Evolutionary conservation across 2,329 filamentous ascomycete species (phyloP).

Genomic region (Fusarium chuoi): DNA sequence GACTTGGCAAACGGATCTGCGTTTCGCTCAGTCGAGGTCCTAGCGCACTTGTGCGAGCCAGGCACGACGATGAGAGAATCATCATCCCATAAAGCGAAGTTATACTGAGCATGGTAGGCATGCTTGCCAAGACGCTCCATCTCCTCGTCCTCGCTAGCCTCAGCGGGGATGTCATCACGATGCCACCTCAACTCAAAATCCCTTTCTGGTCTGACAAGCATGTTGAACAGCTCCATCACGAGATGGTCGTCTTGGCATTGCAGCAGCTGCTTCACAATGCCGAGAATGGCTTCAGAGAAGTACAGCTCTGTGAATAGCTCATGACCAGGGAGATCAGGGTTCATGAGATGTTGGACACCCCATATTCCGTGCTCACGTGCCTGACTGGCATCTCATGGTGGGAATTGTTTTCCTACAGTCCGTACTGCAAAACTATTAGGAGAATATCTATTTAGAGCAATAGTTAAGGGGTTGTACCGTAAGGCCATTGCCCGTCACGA

Average conservation of each 20-base stretch:
- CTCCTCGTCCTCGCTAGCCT: slow-evolving; percentile 74
- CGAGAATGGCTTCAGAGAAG: slow-evolving; percentile 73
- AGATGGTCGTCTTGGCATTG: slow-evolving; percentile 67
- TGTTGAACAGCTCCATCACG: slow-evolving; percentile 89
- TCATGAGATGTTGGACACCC: slow-evolving; percentile 88
- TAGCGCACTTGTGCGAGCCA: slow-evolving; percentile 75
- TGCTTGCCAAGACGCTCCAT: slow-evolving; percentile 66
- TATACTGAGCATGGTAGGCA: slow-evolving; percentile 86
- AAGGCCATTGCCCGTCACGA: slow-evolving; percentile 79
- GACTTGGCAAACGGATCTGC: slow-evolving; percentile 72
- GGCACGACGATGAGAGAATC: slow-evolving; percentile 79
- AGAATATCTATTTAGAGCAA: slow-evolving; percentile 68
- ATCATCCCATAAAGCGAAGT: slow-evolving; percentile 82
- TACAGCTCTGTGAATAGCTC: slow-evolving; percentile 74
- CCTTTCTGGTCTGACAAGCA: slow-evolving; percentile 77
- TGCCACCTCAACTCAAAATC: slow-evolving; percentile 87
- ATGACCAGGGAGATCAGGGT: slow-evolving; percentile 73
- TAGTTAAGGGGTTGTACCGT: slow-evolving; percentile 58
- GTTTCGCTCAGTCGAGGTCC: slow-evolving; percentile 74
- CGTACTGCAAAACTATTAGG: background rate
- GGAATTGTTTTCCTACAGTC: slow-evolving; percentile 80
- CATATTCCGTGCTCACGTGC: slow-evolving; percentile 75
- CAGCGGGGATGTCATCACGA: slow-evolving; percentile 80
- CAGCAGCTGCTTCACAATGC: slow-evolving; percentile 73
- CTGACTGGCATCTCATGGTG: slow-evolving; percentile 76